A percentile compares a stretch with the other conserved stretches of the same genome.
phyloP scores from a whole-genome alignment of 495 filamentous ascomycete genomes.

The Aspergillus baeticus region DNA sequence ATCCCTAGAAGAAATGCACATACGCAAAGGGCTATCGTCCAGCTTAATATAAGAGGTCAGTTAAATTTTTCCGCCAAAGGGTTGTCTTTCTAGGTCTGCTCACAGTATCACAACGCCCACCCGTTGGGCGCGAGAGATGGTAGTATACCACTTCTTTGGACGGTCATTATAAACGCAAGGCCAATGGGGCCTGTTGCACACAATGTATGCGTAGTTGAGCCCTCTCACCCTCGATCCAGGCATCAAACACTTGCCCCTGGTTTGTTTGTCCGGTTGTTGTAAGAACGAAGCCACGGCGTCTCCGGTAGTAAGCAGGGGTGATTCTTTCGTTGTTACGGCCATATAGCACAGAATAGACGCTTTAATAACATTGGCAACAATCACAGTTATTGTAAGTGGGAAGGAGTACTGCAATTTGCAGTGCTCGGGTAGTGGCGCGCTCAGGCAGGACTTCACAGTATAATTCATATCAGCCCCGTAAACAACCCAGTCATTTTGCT shows the following conservation, averaged over 20 bases:
- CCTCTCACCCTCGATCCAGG: no score
- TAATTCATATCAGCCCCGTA: no score
- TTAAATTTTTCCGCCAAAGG: no score
- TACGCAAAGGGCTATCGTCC: no score
- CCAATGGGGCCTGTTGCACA: no score
- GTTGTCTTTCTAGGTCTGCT: not conserved
- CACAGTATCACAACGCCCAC: no score
- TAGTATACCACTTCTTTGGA: no score
- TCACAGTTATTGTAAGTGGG: slow-evolving; percentile 5
- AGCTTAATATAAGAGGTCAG: no score
- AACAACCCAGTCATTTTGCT: not conserved
- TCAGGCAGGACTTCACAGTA: slow-evolving; percentile 1
- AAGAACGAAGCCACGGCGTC: slow-evolving; percentile 20
- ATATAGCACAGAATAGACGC: slow-evolving; percentile 3
- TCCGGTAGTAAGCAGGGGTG: slow-evolving; percentile 10
- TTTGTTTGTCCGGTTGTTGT: slow-evolving; percentile 8
- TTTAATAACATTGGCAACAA: slow-evolving; percentile 7
- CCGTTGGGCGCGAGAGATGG: no score
- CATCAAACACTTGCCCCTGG: slow-evolving; percentile 1
- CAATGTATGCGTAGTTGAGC: no score
- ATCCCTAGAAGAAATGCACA: no score
- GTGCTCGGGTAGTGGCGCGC: not conserved
- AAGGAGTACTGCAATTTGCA: slow-evolving; percentile 15
- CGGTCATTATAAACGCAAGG: no score
- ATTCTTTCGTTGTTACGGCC: not conserved